A percentile compares a stretch with the other conserved stretches of the same genome.
Evolutionary conservation across 2,329 filamentous ascomycete species (phyloP).

Genomic region (Mollisia scopiformis): DNA sequence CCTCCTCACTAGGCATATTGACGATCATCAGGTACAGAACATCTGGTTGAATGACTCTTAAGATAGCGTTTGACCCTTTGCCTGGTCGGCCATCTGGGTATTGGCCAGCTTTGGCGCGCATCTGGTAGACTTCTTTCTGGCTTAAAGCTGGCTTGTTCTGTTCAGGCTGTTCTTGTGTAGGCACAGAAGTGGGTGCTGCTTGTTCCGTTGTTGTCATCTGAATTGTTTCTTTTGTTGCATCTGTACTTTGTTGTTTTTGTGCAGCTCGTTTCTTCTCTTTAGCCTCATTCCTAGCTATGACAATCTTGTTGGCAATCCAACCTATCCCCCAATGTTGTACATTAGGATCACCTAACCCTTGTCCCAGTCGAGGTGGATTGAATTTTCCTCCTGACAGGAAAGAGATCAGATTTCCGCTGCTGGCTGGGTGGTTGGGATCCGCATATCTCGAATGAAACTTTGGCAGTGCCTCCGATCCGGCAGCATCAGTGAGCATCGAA

Average conservation of each 20-base stretch:
- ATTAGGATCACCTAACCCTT: not conserved
- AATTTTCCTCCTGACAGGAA: constrained; percentile 18
- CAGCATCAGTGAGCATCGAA: not conserved
- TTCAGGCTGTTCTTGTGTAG: not conserved
- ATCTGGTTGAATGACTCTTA: constrained; percentile 26
- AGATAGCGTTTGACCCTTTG: not conserved
- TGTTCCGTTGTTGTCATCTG: not conserved
- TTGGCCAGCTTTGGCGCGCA: not conserved
- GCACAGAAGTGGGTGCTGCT: too few relatives aligned
- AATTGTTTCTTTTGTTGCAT: not conserved
- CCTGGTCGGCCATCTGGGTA: not conserved
- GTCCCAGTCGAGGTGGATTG: not conserved
- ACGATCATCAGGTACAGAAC: constrained; percentile 53
- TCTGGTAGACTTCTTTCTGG: not conserved
- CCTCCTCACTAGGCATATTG: constrained; percentile 44
- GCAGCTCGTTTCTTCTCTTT: not conserved
- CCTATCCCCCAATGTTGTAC: not conserved
- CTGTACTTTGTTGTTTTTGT: not conserved
- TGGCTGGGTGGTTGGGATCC: constrained; percentile 53
- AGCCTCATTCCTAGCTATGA: not conserved
- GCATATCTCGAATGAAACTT: constrained; percentile 49
- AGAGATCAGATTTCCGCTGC: constrained; percentile 40
- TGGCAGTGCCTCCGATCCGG: constrained; percentile 2
- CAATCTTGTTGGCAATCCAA: not conserved
- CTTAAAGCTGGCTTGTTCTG: not conserved